Evolutionary conservation across 1,284 basidiomycete genomes (phyloP).

Genomic region (Afroboletus lepidellus): DNA sequence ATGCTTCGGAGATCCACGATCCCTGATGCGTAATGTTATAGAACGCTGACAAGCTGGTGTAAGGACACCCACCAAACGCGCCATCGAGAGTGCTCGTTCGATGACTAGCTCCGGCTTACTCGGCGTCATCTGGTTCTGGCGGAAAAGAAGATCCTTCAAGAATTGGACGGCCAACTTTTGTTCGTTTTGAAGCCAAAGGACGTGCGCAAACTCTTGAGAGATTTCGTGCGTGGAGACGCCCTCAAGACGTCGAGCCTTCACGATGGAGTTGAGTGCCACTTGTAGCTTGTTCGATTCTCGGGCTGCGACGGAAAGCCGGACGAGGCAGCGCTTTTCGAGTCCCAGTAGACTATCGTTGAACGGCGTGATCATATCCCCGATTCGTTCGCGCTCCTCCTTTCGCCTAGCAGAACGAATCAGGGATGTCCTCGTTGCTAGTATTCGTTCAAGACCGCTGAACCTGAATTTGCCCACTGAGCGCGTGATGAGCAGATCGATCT

Average conservation of each 20-base stretch:
- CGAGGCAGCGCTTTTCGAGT: constrained; percentile 70
- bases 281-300: constrained; percentile 71
- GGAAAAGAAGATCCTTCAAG: constrained; percentile 51
- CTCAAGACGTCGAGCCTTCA: constrained; percentile 70
- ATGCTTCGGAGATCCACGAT: constrained; percentile 86
- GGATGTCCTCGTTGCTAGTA: constrained; percentile 82
- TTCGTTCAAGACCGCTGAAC: constrained; percentile 73
- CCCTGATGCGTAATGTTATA: constrained; percentile 52
- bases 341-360: constrained; percentile 53
- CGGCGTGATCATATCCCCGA: constrained; percentile 66
- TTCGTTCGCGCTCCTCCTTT: constrained; percentile 66
- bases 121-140: constrained; percentile 15
- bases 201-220: constrained; percentile 83
- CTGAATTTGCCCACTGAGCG: constrained; percentile 43
- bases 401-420: constrained; percentile 70
- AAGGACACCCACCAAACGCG: constrained; percentile 54
- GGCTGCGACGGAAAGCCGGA: constrained; percentile 75
- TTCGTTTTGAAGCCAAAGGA: constrained; percentile 88
- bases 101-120: constrained; percentile 15
- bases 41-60: background rate
- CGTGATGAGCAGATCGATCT: background rate
- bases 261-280: constrained; percentile 83
- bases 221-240: constrained; percentile 49
- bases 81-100: constrained; percentile 51
- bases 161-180: constrained; percentile 81